Conservation (phyloP, 345 rosid genomes). For the Boechera stricta region DNA sequence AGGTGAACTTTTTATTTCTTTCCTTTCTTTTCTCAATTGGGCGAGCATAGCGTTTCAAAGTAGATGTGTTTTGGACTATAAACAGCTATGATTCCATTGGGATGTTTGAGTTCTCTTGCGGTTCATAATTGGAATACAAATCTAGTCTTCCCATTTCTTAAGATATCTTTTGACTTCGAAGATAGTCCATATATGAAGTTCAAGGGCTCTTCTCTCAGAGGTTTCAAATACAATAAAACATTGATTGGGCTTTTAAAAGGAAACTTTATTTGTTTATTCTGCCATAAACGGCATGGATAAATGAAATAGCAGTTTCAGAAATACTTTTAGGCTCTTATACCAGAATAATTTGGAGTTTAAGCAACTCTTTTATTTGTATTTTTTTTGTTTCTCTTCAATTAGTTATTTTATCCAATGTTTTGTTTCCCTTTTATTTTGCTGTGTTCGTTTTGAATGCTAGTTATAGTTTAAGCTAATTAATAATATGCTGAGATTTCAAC, state of each 20-base stretch:
- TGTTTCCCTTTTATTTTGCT: slow-evolving; percentile 7
- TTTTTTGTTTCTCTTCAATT: slow-evolving; percentile 15
- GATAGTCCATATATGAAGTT: slow-evolving; percentile 14
- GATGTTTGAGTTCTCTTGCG: slow-evolving; percentile 14
- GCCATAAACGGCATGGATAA: slow-evolving; percentile 19
- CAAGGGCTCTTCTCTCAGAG: slow-evolving; percentile 26
- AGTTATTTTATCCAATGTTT: slow-evolving; percentile 19
- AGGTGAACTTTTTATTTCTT: slow-evolving; percentile 60
- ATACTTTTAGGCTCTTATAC: slow-evolving; percentile 1
- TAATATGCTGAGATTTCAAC: slow-evolving; percentile 5
- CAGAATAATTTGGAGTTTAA: background rate
- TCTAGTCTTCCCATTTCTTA: slow-evolving; percentile 24
- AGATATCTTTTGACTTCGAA: background rate
- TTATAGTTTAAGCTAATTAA: slow-evolving; percentile 13
- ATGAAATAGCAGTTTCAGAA: slow-evolving; percentile 23
- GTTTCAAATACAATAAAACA: slow-evolving; percentile 23
- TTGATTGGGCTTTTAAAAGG: slow-evolving; percentile 2
- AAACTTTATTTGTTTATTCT: background rate
- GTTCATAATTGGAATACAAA: slow-evolving; percentile 26
- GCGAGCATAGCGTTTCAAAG: slow-evolving; percentile 14
- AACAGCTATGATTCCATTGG: slow-evolving; percentile 3
- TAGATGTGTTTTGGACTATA: slow-evolving; percentile 25
- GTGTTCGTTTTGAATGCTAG: slow-evolving; percentile 21
- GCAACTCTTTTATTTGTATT: slow-evolving; percentile 7
- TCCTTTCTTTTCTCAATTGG: slow-evolving; percentile 33